These are phyloP conservation scores for Corchorus capsularis DNA, from an alignment of 345 rosid genomes.

Conservation along the genomic window DNA sequence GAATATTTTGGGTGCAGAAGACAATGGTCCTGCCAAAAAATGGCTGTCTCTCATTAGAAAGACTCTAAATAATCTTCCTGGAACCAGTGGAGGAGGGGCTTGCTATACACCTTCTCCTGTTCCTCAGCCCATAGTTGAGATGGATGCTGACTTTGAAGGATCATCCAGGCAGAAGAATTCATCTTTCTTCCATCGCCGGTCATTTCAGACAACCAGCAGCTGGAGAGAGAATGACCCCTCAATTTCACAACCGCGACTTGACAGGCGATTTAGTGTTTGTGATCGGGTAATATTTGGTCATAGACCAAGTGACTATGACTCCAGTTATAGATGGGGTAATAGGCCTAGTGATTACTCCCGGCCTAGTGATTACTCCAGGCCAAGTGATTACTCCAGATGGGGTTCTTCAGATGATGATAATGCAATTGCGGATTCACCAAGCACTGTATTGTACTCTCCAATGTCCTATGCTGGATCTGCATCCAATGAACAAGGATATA, in stretches of 20 bases:
- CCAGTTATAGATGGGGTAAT: constrained; percentile 27
- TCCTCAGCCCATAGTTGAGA: constrained; percentile 86
- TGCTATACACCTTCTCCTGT: constrained; percentile 89
- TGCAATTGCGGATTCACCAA: constrained; percentile 84
- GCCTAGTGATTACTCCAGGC: constrained; percentile 88
- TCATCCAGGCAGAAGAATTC: constrained; percentile 85
- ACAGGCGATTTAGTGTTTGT: constrained; percentile 88
- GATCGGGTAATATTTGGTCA: constrained; percentile 84
- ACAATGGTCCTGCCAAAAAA: constrained; percentile 97
- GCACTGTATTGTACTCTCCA: constrained; percentile 77
- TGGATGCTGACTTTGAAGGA: constrained; percentile 93
- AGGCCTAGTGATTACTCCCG: constrained; percentile 82
- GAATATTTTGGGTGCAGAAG: constrained; percentile 95
- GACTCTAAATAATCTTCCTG: constrained; percentile 87
- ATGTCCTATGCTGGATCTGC: constrained; percentile 60
- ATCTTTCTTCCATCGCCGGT: constrained; percentile 80
- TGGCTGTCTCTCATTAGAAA: constrained; percentile 82
- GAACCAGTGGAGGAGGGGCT: constrained; percentile 69
- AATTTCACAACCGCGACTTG: constrained; percentile 62
- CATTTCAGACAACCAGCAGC: constrained; percentile 85
- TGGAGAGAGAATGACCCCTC: constrained; percentile 91
- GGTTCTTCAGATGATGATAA: constrained; percentile 97
- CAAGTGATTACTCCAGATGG: constrained; percentile 88
- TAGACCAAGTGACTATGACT: constrained; percentile 45
- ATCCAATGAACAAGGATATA: constrained; percentile 61